Percentiles rank a stretch among this genome's conserved stretches.
Conservation (phyloP, 768 basidiomycete species). For the Steccherinum ochraceum region DNA sequence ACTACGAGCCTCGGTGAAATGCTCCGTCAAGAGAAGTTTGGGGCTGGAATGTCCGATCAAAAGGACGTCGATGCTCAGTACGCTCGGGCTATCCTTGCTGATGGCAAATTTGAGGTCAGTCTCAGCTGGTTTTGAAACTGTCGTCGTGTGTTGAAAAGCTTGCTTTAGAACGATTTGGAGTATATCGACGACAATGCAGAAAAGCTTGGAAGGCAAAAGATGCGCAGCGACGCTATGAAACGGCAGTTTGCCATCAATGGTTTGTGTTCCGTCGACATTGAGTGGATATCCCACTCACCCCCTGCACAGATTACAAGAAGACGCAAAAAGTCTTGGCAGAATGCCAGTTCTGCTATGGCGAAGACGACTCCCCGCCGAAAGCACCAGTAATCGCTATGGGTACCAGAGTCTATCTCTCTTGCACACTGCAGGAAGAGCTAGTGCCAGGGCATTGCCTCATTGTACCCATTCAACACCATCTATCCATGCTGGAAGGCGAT, state of each 20-base stretch:
- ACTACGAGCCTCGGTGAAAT: conserved; percentile 81
- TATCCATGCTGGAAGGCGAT: conserved; percentile 88
- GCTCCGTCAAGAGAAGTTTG: conserved; percentile 87
- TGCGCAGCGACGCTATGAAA: conserved; percentile 95
- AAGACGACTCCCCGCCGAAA: conserved; percentile 85
- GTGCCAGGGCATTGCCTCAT: conserved; percentile 90
- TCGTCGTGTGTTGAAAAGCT: not conserved
- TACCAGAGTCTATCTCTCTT: conserved; percentile 85
- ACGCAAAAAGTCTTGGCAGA: conserved; percentile 86
- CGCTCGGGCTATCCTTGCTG: conserved; percentile 80
- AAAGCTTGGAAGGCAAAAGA: conserved; percentile 85
- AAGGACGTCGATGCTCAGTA: conserved; percentile 89
- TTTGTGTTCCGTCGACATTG: conserved; percentile 33
- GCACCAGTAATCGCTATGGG: conserved; percentile 89
- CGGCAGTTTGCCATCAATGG: conserved; percentile 95
- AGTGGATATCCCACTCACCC: too few relatives aligned
- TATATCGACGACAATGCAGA: conserved; percentile 98
- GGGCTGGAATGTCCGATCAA: conserved; percentile 84
- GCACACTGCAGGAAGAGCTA: conserved; percentile 84
- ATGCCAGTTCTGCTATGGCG: conserved; percentile 87
- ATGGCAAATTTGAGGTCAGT: conserved; percentile 78
- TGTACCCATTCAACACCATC: conserved; percentile 91
- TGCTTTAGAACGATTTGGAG: conserved; percentile 70
- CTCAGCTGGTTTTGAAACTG: not conserved
- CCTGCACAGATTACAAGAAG: conserved; percentile 74